These are phyloP conservation scores for Gymnopus androsaceus DNA, from an alignment of 1,284 basidiomycete species.

Conservation along the genomic window DNA sequence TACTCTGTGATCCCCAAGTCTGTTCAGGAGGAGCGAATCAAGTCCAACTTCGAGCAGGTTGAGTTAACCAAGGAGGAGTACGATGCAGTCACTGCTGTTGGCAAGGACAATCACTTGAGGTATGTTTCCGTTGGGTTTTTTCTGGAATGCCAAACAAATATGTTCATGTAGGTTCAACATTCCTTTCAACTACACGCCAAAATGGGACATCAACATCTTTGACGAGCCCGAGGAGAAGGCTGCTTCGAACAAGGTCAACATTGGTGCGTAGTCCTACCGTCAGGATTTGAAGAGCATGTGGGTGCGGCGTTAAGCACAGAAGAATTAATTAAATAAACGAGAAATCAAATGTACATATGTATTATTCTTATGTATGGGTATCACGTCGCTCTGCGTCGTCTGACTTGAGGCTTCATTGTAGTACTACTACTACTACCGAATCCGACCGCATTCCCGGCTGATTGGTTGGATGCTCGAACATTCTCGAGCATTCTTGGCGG, in stretches of 20 bases:
- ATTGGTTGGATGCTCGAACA: too few species aligned
- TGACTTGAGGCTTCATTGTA: too few species aligned
- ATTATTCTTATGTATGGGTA: not conserved
- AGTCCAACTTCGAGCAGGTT: constrained; percentile 73
- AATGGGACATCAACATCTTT: constrained; percentile 63
- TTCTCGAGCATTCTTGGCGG: too few species aligned
- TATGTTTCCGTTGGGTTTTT: constrained; percentile 23
- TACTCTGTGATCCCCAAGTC: constrained; percentile 76
- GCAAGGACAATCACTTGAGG: constrained; percentile 53
- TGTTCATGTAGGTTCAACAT: constrained; percentile 44
- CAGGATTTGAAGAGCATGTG: not conserved
- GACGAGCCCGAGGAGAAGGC: constrained; percentile 47
- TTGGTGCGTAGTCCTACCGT: constrained; percentile 18
- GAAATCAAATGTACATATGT: not conserved
- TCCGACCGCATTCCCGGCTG: too few species aligned
- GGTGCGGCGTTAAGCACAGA: not conserved
- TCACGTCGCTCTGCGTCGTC: too few species aligned
- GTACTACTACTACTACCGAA: too few species aligned
- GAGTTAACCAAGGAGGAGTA: constrained; percentile 65
- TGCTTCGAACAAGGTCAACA: constrained; percentile 38
- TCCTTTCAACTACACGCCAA: constrained; percentile 48
- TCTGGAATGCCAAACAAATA: not conserved
- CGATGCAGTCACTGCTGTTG: constrained; percentile 56
- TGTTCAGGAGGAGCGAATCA: constrained; percentile 61
- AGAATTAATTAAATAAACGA: not conserved